Percentiles rank a stretch among this genome's conserved stretches.
Conservation (phyloP, 306 rosid genomes). For the Glycyrrhiza uralensis region DNA sequence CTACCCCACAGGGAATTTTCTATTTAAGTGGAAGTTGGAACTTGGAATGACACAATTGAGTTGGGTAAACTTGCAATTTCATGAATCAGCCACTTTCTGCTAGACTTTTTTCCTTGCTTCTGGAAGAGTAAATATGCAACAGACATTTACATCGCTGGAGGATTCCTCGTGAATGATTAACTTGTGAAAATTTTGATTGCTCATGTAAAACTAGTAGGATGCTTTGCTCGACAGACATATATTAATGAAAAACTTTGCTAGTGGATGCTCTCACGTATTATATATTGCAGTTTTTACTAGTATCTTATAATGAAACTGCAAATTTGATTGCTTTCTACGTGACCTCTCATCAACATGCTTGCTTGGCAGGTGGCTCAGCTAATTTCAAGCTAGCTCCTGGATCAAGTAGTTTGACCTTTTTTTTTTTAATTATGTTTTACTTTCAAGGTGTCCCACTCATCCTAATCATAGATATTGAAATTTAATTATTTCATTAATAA, state of each 20-base stretch:
- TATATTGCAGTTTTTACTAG: not conserved
- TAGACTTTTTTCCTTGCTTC: not conserved
- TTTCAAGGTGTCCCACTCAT: not conserved
- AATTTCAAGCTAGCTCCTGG: not conserved
- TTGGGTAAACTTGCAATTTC: conserved; percentile 5
- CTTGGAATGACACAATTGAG: not conserved
- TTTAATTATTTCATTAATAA: not conserved
- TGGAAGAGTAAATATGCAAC: not conserved
- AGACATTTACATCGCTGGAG: not conserved
- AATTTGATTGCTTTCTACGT: not conserved
- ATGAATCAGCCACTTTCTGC: not conserved
- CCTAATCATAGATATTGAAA: not conserved
- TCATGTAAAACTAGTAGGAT: conserved; percentile 3
- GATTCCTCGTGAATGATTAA: conserved; percentile 1
- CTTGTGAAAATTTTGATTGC: conserved; percentile 6
- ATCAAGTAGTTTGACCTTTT: not conserved
- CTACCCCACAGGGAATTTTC: not conserved
- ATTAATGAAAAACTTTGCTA: not conserved
- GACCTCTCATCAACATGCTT: not conserved
- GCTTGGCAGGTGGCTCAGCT: not conserved
- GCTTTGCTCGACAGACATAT: not conserved
- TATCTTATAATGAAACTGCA: not conserved
- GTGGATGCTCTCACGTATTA: not conserved
- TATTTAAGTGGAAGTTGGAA: not conserved
- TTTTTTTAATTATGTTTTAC: not conserved